Conservation (phyloP, 805 yeast genomes). For the Candida stauntonica region DNA sequence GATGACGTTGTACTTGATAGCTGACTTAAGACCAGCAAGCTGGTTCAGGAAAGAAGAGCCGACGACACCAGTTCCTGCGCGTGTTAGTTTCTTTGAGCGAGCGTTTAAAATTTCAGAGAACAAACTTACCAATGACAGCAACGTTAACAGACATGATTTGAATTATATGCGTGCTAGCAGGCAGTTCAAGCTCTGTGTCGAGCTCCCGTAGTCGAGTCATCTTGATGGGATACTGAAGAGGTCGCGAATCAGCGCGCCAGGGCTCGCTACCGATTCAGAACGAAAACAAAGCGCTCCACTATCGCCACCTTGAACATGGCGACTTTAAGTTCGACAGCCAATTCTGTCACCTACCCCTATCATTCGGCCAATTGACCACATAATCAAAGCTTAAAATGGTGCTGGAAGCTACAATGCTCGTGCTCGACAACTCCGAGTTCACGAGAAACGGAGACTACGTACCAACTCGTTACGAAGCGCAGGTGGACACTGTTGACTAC, state of each 20-base stretch:
- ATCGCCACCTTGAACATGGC: neutral
- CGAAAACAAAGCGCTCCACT: too few species aligned
- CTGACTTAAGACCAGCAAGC: slow-evolving; percentile 53
- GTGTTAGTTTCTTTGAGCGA: slow-evolving; percentile 3
- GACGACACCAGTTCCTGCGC: slow-evolving; percentile 82
- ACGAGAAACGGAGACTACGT: slow-evolving; percentile 94
- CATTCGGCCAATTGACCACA: neutral
- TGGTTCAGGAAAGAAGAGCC: slow-evolving; percentile 90
- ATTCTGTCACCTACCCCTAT: neutral
- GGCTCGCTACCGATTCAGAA: too few species aligned
- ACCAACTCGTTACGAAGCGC: slow-evolving; percentile 87
- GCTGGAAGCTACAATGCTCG: slow-evolving; percentile 92
- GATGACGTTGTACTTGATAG: slow-evolving; percentile 70
- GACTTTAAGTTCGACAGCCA: too few species aligned
- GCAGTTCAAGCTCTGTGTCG: neutral
- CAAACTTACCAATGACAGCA: slow-evolving; percentile 57
- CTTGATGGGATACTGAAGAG: too few species aligned
- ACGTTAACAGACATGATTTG: slow-evolving; percentile 44
- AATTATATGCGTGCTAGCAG: neutral
- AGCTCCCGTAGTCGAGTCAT: too few species aligned
- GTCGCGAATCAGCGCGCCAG: too few species aligned
- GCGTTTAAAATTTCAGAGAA: too few species aligned
- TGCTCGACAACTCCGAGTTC: slow-evolving; percentile 92
- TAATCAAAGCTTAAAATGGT: slow-evolving; percentile 50
- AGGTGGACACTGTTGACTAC: slow-evolving; percentile 81